These are phyloP conservation scores for Colletotrichum scovillei DNA, from an alignment of 2,329 filamentous ascomycete genomes.

Conservation along the genomic window DNA sequence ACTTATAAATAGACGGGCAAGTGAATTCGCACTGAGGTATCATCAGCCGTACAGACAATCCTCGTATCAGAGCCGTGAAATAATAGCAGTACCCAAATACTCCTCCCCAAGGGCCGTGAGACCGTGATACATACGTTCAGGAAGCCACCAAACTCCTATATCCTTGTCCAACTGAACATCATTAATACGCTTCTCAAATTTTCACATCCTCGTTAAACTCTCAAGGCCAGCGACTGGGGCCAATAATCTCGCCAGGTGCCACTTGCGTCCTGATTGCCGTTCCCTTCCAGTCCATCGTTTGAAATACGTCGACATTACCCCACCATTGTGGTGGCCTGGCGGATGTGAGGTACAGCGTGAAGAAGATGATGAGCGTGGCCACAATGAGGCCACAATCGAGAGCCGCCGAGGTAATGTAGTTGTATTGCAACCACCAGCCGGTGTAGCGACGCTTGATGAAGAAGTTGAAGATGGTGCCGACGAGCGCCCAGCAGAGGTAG, in stretches of 20 bases:
- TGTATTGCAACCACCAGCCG: constrained; percentile 83
- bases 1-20: constrained; percentile 14
- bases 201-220: not conserved
- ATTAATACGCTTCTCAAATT: constrained; percentile 7
- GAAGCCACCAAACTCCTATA: constrained; percentile 30
- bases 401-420: constrained; percentile 79
- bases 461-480: constrained; percentile 77
- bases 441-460: constrained; percentile 72
- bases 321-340: constrained; percentile 70
- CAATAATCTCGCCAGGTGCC: constrained; percentile 60
- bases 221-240: constrained; percentile 61
- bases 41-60: constrained; percentile 24
- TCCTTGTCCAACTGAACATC: constrained; percentile 15
- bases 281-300: constrained; percentile 59
- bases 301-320: constrained; percentile 62
- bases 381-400: constrained; percentile 76
- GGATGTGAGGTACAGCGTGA: constrained; percentile 71
- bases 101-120: constrained; percentile 9
- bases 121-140: constrained; percentile 13
- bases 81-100: constrained; percentile 19
- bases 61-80: constrained; percentile 14
- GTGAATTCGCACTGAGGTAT: constrained; percentile 26
- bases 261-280: constrained; percentile 56
- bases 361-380: constrained; percentile 76
- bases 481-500: constrained; percentile 77